These are phyloP conservation scores for Basipetospora chlamydospora DNA, from an alignment of 2,329 filamentous ascomycete species.

Conservation along the genomic window DNA sequence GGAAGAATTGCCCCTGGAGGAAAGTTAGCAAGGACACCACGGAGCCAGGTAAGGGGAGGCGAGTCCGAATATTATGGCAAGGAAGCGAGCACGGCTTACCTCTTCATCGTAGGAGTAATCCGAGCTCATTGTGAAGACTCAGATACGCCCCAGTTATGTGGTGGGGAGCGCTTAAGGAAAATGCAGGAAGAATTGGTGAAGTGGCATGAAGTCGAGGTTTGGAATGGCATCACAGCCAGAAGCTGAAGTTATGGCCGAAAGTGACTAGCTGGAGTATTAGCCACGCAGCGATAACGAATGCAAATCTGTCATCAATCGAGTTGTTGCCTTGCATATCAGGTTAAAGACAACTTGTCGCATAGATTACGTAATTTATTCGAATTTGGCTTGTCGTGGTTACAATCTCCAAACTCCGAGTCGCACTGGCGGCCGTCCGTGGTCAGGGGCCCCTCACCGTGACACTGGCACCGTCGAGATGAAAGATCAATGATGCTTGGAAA, in stretches of 20 bases:
- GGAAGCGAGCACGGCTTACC: constrained; percentile 26
- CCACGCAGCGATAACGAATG: constrained; percentile 4
- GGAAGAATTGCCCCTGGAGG: constrained; percentile 82
- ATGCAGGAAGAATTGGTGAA: neutral
- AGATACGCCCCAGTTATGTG: constrained; percentile 1
- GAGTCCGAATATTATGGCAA: neutral
- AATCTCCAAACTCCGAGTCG: neutral
- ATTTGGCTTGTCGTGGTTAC: no score
- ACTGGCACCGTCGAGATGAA: no score
- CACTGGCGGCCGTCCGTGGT: no score
- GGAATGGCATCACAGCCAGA: neutral
- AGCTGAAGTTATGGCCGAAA: neutral
- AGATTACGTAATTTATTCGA: neutral
- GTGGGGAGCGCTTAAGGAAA: neutral
- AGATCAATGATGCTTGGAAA: no score
- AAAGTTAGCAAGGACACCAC: neutral
- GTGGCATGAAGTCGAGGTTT: constrained; percentile 5
- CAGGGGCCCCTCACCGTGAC: no score
- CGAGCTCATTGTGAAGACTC: constrained; percentile 55
- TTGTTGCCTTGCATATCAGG: neutral
- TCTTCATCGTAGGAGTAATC: constrained; percentile 98
- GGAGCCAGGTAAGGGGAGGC: constrained; percentile 2
- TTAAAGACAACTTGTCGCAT: neutral
- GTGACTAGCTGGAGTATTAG: constrained; percentile 1
- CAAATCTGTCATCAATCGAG: constrained; percentile 6